Percentiles rank a stretch among this genome's conserved stretches.
phyloP scores from a whole-genome alignment of 208 protist species.

The Novymonas esmeraldas region DNA sequence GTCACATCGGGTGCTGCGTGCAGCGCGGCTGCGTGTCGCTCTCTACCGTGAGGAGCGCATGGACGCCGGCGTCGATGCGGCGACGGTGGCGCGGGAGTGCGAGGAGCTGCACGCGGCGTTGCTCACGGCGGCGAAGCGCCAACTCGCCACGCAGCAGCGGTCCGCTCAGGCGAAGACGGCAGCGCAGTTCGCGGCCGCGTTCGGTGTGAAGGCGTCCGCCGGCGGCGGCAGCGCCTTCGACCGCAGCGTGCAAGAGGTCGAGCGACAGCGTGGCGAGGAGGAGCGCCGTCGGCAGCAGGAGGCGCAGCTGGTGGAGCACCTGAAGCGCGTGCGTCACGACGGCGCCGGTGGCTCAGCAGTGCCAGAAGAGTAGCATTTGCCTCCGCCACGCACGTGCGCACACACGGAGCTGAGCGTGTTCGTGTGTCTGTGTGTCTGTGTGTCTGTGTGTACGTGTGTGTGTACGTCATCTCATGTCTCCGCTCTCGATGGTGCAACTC shows the following conservation, averaged over 20 bases:
- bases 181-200: slow-evolving; percentile 74
- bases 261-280: slow-evolving; percentile 42
- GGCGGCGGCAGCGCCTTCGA: slow-evolving; percentile 51
- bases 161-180: slow-evolving; percentile 61
- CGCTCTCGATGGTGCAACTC: not conserved
- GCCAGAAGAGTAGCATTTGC: too few species aligned
- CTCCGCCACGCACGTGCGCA: too few species aligned
- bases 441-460: not conserved
- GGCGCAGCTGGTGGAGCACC: slow-evolving; percentile 66
- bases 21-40: slow-evolving; percentile 57
- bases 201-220: slow-evolving; percentile 45
- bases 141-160: slow-evolving; percentile 32
- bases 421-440: not conserved
- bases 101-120: slow-evolving; percentile 55
- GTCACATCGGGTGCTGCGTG: slow-evolving; percentile 58
- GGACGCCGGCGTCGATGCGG: slow-evolving; percentile 41
- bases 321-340: slow-evolving; percentile 70
- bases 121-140: slow-evolving; percentile 34
- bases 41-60: slow-evolving; percentile 77
- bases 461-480: not conserved
- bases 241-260: slow-evolving; percentile 51
- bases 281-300: slow-evolving; percentile 51
- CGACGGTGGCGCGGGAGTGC: slow-evolving; percentile 69
- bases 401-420: too few species aligned
- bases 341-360: too few species aligned